Base-by-base conservation (phyloP, 768 basidiomycete genomes). In the Thelephora ganbajun region DNA sequence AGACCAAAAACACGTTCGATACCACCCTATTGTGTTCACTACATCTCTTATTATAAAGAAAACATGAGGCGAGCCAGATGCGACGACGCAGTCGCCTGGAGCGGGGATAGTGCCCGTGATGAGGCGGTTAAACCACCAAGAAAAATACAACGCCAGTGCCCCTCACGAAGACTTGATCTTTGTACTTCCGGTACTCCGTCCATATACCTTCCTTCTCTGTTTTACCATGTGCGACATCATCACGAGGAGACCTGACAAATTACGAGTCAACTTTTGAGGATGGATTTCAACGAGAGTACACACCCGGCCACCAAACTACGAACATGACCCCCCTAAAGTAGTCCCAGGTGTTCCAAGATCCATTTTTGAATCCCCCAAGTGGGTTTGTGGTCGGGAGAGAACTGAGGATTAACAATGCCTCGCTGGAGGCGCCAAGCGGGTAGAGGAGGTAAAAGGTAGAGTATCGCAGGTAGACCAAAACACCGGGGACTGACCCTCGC, bases 401-500 rank as follows among this genome's bases (percentile, higher is more conserved):
- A 1, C 80, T 72, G 57, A 79, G 80, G 58, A 80, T 83, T 48
- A 94, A 71, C 60, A 83, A 76, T 0, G 91, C 92, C 64, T 99
- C 96, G 19, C 88, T 91, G 5, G 76, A 74, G 1, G 96, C 94
- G 41, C 96, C 96, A 19, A 91, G 61, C 4, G 89, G 92, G 66
- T 99, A 98, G n/a, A 97, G 74, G 43, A 91, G 51, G 63, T 84
- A 94, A 65, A 98, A 99, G 6, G 89, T 77, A 16, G 91, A 86
- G 72, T 98, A 99, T 47, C 94, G 89, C 37, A 83, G 61, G 68
- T 73, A 84, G 20, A 79, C 66, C 37, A 88, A 73, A 13, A 62
- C 30, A 2, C 50, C 51, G 18, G 71, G 62, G 54, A 79, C 74
- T 55, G 60, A 53, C 5, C 76, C 76, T 30, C 26, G 4, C 36